These are phyloP conservation scores for Blastobotrys ciferrii DNA, from an alignment of 1,139 yeast genomes.

Conservation along the genomic window DNA sequence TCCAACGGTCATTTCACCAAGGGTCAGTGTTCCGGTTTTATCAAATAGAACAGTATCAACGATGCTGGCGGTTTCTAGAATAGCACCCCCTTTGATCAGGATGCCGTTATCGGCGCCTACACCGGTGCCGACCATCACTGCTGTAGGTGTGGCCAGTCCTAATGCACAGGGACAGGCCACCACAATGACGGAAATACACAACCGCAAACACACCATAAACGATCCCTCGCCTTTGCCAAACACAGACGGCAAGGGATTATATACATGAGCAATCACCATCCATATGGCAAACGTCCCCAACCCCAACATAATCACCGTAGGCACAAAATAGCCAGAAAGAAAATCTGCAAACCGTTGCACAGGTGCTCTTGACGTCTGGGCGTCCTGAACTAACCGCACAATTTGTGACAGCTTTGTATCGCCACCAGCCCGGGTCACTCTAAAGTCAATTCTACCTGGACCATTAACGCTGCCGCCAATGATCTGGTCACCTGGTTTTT, in stretches of 20 bases:
- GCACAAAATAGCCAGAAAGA: slow-evolving; percentile 85
- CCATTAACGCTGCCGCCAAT: slow-evolving; percentile 94
- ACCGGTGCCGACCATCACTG: slow-evolving; percentile 98
- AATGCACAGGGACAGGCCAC: slow-evolving; percentile 98
- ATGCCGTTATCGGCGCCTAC: slow-evolving; percentile 90
- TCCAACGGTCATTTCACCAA: slow-evolving; percentile 70
- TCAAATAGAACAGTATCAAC: slow-evolving; percentile 77
- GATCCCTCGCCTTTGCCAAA: slow-evolving; percentile 63
- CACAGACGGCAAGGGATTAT: slow-evolving; percentile 48
- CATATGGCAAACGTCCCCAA: slow-evolving; percentile 67
- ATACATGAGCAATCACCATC: slow-evolving; percentile 47
- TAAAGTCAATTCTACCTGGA: slow-evolving; percentile 65
- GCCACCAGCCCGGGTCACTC: slow-evolving; percentile 69
- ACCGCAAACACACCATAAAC: slow-evolving; percentile 66
- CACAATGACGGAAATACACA: slow-evolving; percentile 90
- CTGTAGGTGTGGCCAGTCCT: slow-evolving; percentile 97
- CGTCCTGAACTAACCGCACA: slow-evolving; percentile 79
- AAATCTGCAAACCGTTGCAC: slow-evolving; percentile 86
- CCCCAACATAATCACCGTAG: slow-evolving; percentile 62
- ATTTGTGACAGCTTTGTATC: slow-evolving; percentile 86
- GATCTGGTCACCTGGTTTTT: slow-evolving; percentile 57
- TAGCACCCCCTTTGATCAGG: slow-evolving; percentile 88
- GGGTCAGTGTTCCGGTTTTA: slow-evolving; percentile 93
- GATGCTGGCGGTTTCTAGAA: slow-evolving; percentile 69
- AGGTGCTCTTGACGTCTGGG: slow-evolving; percentile 87